Evolutionary conservation across 306 rosid species (phyloP).

Genomic region (Geum urbanum): DNA sequence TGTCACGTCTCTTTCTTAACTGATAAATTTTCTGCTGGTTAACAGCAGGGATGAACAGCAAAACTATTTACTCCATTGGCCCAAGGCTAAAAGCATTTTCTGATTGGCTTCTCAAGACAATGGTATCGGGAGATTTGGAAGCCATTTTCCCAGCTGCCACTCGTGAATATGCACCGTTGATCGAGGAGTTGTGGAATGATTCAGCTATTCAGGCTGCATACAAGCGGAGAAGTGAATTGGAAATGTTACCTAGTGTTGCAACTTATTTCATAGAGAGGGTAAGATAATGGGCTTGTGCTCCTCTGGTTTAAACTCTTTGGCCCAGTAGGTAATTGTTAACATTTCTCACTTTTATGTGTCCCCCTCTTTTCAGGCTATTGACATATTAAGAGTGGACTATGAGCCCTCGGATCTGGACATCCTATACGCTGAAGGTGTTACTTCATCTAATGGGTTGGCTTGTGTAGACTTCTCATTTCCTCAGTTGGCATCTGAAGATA

Average conservation of each 20-base stretch:
- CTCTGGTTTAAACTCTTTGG: not conserved
- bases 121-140: slow-evolving; percentile 87
- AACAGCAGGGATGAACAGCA: slow-evolving; percentile 47
- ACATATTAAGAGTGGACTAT: slow-evolving; percentile 75
- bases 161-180: slow-evolving; percentile 87
- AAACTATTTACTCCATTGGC: slow-evolving; percentile 69
- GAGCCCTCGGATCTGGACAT: slow-evolving; percentile 93
- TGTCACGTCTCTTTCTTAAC: not conserved
- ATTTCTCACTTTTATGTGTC: slow-evolving; percentile 26
- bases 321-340: slow-evolving; percentile 16
- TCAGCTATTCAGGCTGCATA: slow-evolving; percentile 82
- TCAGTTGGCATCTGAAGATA: slow-evolving; percentile 54
- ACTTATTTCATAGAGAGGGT: slow-evolving; percentile 93
- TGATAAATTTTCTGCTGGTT: slow-evolving; percentile 18
- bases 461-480: slow-evolving; percentile 93
- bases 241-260: slow-evolving; percentile 82
- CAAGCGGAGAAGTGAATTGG: slow-evolving; percentile 82
- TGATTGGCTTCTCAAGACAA: slow-evolving; percentile 95
- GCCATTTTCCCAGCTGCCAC: slow-evolving; percentile 96
- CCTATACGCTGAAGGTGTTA: slow-evolving; percentile 91
- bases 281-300: slow-evolving; percentile 27
- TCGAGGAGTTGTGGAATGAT: slow-evolving; percentile 89
- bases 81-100: slow-evolving; percentile 91
- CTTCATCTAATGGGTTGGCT: slow-evolving; percentile 93
- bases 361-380: slow-evolving; percentile 57